Conservation (phyloP, 73 alveolate genomes). For the Stentor coeruleus region DNA sequence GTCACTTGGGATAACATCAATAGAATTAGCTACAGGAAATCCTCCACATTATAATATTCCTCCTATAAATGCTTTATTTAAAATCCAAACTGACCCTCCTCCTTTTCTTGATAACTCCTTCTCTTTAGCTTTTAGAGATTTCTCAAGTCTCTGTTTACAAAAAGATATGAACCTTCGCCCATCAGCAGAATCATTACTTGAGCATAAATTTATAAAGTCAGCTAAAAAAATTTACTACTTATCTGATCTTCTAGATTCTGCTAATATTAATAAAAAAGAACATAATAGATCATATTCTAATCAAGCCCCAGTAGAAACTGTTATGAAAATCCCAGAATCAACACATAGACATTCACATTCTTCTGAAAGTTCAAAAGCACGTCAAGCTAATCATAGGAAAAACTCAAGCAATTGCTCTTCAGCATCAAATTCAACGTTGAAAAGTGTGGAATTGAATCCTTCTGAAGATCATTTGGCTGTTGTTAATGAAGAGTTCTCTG, state of each 20-base stretch:
- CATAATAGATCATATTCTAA: too few species aligned
- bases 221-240: neutral
- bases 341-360: too few species aligned
- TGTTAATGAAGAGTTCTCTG: too few species aligned
- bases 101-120: conserved; percentile 30
- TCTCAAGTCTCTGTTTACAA: conserved; percentile 14
- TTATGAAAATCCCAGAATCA: too few species aligned
- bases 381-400: too few species aligned
- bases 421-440: too few species aligned
- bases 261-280: too few species aligned
- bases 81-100: neutral
- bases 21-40: conserved; percentile 51
- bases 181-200: conserved; percentile 31
- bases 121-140: conserved; percentile 13
- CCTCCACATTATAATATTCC: conserved; percentile 26
- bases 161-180: conserved; percentile 36
- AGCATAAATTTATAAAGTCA: neutral
- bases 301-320: too few species aligned
- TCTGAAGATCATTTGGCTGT: too few species aligned
- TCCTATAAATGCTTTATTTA: conserved; percentile 14
- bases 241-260: neutral
- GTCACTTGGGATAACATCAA: conserved; percentile 67
- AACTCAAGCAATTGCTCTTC: too few species aligned
- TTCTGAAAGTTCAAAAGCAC: too few species aligned
- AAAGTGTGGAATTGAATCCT: too few species aligned